These are phyloP conservation scores for Saccharomycopsis lassenensis DNA, from an alignment of 805 yeast species.

Conservation along the genomic window DNA sequence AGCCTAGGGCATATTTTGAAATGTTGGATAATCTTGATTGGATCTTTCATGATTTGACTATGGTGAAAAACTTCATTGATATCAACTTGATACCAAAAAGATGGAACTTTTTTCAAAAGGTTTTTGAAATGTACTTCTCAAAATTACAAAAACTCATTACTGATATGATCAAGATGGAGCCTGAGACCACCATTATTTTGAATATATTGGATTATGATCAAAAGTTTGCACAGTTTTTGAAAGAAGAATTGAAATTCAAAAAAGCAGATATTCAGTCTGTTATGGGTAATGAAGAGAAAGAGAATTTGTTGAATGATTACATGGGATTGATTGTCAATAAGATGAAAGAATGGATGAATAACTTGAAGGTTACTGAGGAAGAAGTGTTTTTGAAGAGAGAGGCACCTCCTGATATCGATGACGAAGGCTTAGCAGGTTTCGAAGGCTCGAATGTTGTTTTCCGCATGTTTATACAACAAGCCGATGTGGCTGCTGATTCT, in stretches of 20 bases:
- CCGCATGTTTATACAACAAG: slow-evolving; percentile 80
- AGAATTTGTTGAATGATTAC: slow-evolving; percentile 67
- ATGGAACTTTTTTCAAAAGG: slow-evolving; percentile 62
- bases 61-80: slow-evolving; percentile 49
- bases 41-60: slow-evolving; percentile 66
- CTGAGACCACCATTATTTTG: slow-evolving; percentile 68
- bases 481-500: slow-evolving; percentile 77
- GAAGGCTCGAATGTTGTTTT: slow-evolving; percentile 74
- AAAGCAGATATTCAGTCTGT: slow-evolving; percentile 40
- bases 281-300: slow-evolving; percentile 63
- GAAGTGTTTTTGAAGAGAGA: slow-evolving; percentile 51
- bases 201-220: slow-evolving; percentile 70
- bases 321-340: slow-evolving; percentile 57
- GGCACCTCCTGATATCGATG: slow-evolving; percentile 64
- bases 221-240: slow-evolving; percentile 46
- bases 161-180: slow-evolving; percentile 55
- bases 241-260: slow-evolving; percentile 36
- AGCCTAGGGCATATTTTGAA: slow-evolving; percentile 28
- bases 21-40: slow-evolving; percentile 68
- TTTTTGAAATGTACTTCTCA: slow-evolving; percentile 55
- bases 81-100: slow-evolving; percentile 50
- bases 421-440: slow-evolving; percentile 52
- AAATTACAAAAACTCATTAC: slow-evolving; percentile 55
- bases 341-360: slow-evolving; percentile 77
- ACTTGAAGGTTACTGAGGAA: slow-evolving; percentile 56